phyloP scores from a whole-genome alignment of 2,329 filamentous ascomycete species.

The Pyrenochaeta sp. region DNA sequence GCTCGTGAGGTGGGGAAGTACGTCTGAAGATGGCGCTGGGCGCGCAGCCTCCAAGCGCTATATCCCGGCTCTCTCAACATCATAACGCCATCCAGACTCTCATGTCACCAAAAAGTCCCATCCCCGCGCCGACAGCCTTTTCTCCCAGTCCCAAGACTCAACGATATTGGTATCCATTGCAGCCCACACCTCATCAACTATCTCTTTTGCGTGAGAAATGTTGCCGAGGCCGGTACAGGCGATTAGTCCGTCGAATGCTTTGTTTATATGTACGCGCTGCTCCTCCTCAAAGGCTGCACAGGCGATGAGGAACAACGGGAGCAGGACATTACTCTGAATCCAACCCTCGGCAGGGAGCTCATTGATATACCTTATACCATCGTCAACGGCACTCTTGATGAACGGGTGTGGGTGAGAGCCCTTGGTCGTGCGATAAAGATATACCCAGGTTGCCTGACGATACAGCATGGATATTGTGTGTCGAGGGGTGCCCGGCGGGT shows the following conservation, averaged over 20 bases:
- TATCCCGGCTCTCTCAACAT: no score
- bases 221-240: slow-evolving; percentile 66
- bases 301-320: slow-evolving; percentile 69
- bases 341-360: slow-evolving; percentile 63
- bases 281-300: slow-evolving; percentile 66
- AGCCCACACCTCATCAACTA: slow-evolving; percentile 67
- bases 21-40: no score
- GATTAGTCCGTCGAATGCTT: slow-evolving; percentile 63
- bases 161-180: slow-evolving; percentile 66
- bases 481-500: slow-evolving; percentile 60
- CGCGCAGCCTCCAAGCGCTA: no score
- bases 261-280: slow-evolving; percentile 64
- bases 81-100: no score
- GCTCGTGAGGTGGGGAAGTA: no score
- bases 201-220: slow-evolving; percentile 63
- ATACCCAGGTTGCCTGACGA: slow-evolving; percentile 70
- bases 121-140: slow-evolving; percentile 64
- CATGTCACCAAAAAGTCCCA: slow-evolving; percentile 70
- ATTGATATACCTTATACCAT: slow-evolving; percentile 65
- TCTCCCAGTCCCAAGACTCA: slow-evolving; percentile 71
- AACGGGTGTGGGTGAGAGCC: slow-evolving; percentile 64
- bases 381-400: slow-evolving; percentile 66
- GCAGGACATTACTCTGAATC: slow-evolving; percentile 66
- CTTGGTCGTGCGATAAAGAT: slow-evolving; percentile 68
- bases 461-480: slow-evolving; percentile 67